These are phyloP conservation scores for Phanerochaete sordida DNA, from an alignment of 768 basidiomycete genomes.

Conservation along the genomic window DNA sequence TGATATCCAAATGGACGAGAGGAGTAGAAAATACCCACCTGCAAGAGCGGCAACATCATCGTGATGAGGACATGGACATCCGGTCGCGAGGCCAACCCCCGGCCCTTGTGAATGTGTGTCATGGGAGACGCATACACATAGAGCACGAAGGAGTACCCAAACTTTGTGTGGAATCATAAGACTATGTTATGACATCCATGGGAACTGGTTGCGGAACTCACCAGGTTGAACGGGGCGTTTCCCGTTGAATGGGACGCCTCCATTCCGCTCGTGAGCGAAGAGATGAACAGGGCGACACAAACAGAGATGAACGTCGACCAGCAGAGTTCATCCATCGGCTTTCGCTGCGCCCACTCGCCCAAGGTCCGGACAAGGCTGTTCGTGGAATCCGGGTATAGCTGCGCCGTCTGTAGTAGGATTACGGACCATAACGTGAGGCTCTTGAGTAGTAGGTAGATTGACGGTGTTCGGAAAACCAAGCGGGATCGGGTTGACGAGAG, in stretches of 20 bases:
- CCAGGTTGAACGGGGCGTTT: constrained; percentile 68
- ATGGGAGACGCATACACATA: constrained; percentile 70
- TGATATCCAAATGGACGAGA: not conserved
- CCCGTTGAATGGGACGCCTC: constrained; percentile 54
- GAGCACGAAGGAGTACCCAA: constrained; percentile 74
- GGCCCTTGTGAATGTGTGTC: constrained; percentile 44
- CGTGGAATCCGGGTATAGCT: constrained; percentile 33
- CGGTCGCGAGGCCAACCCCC: constrained; percentile 54
- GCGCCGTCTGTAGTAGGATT: constrained; percentile 55
- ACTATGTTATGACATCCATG: not conserved
- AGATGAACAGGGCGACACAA: constrained; percentile 60
- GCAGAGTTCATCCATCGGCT: constrained; percentile 61
- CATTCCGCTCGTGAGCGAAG: constrained; percentile 63
- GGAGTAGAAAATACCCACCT: constrained; percentile 37
- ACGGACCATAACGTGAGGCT: constrained; percentile 55
- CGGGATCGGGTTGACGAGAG: constrained; percentile 58
- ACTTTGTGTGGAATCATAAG: constrained; percentile 34
- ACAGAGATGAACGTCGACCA: constrained; percentile 73
- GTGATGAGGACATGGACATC: constrained; percentile 73
- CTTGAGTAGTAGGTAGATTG: constrained; percentile 57
- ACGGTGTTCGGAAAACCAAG: constrained; percentile 55
- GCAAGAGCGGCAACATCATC: constrained; percentile 67
- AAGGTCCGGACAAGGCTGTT: constrained; percentile 31
- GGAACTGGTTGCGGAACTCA: constrained; percentile 32
- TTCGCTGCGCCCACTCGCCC: constrained; percentile 41